phyloP scores from a whole-genome alignment of 768 basidiomycete genomes.

The Lactifluus hygrophoroides region DNA sequence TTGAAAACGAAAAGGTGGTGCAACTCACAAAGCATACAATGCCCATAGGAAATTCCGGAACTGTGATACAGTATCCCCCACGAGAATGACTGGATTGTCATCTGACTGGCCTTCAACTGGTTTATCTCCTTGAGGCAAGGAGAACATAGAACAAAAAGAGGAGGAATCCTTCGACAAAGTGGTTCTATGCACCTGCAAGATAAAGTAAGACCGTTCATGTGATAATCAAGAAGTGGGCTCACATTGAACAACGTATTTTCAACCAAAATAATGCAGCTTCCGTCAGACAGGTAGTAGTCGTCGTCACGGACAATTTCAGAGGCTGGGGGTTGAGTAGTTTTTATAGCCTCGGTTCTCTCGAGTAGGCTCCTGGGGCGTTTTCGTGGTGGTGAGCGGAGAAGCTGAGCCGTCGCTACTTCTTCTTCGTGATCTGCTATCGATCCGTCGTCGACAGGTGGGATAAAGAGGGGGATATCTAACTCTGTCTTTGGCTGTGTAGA shows the following conservation, averaged over 20 bases:
- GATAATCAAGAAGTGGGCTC: not conserved
- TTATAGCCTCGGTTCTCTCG: constrained; percentile 7
- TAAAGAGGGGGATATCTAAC: constrained; percentile 17
- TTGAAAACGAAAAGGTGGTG: not conserved
- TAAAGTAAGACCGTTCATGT: not conserved
- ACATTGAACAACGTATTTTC: constrained; percentile 20
- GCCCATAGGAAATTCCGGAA: constrained; percentile 71
- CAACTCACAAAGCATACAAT: constrained; percentile 61
- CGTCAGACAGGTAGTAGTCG: constrained; percentile 19
- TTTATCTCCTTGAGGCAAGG: constrained; percentile 48
- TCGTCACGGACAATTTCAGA: constrained; percentile 13
- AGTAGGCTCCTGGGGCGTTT: constrained; percentile 13
- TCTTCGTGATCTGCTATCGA: constrained; percentile 1
- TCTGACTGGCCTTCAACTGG: constrained; percentile 53
- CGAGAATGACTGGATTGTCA: constrained; percentile 52
- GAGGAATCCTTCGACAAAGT: constrained; percentile 51
- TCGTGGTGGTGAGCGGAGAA: constrained; percentile 18
- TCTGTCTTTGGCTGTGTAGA: constrained; percentile 14
- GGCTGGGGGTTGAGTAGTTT: not conserved
- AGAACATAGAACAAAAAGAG: constrained; percentile 58
- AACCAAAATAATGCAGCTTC: constrained; percentile 19
- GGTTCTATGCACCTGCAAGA: constrained; percentile 17
- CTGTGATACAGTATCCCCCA: constrained; percentile 54
- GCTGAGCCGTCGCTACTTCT: constrained; percentile 8
- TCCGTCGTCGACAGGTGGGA: constrained; percentile 17